Evolutionary conservation across 129 eudicot species (phyloP), one percentile per base, ranked within the genome.

Genomic region (Escallonia rubra): DNA sequence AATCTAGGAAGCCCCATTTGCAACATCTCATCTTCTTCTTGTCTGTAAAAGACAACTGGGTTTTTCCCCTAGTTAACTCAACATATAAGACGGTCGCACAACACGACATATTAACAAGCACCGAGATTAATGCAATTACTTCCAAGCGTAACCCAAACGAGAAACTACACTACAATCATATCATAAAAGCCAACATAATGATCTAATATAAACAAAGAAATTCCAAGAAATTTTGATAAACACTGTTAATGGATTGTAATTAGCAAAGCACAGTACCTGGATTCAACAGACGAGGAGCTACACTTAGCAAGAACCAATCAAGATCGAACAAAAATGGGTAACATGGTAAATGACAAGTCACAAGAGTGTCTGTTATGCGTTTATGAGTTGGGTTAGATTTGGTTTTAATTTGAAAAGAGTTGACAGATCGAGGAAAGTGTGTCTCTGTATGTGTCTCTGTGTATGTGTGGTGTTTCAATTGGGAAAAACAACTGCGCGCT

Each of bases 321-420:
- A 62, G 76, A 72, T 72, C 61, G 69, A 51, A 8, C 69, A 62
- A 72, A 34, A 63, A 71, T 71, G 61, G 44, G 41, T 4, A 34
- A 40, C n/a, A 43, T 14, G n/a, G 3, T 0, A 43, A 4, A 43
- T 6, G 55, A 11, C 59, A 50, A 53, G 42, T 4, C 50, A 50
- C 42, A 8, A 41, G 15, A 41, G 16, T 9, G 23, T 34, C 13
- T 11, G 3, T 11, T 10, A 43, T 11, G 8, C 38, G 6, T 41
- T 8, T 5, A 52, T 1, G 46, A 34, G 58, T 16, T n/a, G 16
- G 44, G 46, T 55, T 11, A 14, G 12, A 53, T 52, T 56, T 23
- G 51, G 15, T 41, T 52, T 40, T 66, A 60, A 67, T 55, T 68
- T 68, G 64, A 68, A 68, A 16, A 14, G 12, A 56, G 59, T 55